Conservation (phyloP, 1,284 basidiomycete species). For the Termitomyces sp. region DNA sequence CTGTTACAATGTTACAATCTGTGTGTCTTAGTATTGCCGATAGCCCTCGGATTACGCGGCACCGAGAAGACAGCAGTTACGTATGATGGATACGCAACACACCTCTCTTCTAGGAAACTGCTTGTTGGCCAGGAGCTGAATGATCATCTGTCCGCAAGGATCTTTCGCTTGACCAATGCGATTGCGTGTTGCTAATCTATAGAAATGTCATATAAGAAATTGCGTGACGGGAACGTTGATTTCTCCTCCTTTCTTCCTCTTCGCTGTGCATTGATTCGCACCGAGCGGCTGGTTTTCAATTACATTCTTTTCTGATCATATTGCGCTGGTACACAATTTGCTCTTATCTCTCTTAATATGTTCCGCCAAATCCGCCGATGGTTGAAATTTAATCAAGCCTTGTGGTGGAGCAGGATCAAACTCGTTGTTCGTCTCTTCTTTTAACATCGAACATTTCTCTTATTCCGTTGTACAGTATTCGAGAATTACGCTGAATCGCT, state of each 20-base stretch:
- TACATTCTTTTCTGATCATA: slow-evolving; percentile 8
- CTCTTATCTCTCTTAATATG: slow-evolving; percentile 8
- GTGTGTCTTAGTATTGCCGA: too few relatives aligned
- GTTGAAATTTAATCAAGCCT: slow-evolving; percentile 14
- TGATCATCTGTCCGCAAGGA: neutral
- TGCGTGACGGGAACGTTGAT: neutral
- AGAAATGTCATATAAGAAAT: neutral
- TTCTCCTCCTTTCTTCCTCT: neutral
- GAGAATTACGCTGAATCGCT: slow-evolving; percentile 37
- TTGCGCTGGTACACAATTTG: slow-evolving; percentile 11
- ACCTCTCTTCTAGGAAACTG: too few relatives aligned
- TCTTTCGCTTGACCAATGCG: neutral
- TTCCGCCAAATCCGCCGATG: slow-evolving; percentile 10
- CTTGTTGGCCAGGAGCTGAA: neutral
- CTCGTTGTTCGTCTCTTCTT: slow-evolving; percentile 20
- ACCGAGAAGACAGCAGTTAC: too few relatives aligned
- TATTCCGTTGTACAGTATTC: slow-evolving; percentile 29
- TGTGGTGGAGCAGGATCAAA: slow-evolving; percentile 22
- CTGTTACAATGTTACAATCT: too few relatives aligned
- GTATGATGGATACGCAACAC: neutral
- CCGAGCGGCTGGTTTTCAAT: slow-evolving; percentile 11
- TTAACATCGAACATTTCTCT: neutral
- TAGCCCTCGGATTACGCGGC: too few relatives aligned
- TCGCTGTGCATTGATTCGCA: slow-evolving; percentile 11
- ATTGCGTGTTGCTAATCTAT: neutral